Conservation (phyloP, 2,329 filamentous ascomycete species). For the Aspergillus luchuensis region DNA sequence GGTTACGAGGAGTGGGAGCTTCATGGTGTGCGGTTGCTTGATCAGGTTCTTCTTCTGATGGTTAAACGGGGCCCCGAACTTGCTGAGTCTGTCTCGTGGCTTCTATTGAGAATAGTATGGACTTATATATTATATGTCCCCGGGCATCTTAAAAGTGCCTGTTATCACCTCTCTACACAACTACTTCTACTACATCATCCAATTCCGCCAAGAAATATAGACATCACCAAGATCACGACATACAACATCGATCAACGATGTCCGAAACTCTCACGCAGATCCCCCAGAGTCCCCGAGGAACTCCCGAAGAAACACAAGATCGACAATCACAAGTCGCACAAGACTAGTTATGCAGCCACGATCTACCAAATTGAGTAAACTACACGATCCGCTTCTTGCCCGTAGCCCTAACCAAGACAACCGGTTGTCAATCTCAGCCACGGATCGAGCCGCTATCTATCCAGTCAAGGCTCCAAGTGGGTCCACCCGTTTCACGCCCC, state of each 20-base stretch:
- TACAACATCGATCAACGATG: neutral
- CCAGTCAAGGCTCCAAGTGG: neutral
- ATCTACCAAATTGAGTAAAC: neutral
- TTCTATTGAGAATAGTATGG: neutral
- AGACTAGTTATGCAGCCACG: too few relatives aligned
- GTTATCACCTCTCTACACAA: neutral
- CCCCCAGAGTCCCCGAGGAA: neutral
- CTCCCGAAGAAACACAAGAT: constrained; percentile 1
- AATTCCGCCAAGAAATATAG: neutral
- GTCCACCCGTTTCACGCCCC: neutral
- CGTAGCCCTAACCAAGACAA: neutral
- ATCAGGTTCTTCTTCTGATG: neutral
- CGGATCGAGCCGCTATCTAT: neutral
- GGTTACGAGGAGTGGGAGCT: neutral
- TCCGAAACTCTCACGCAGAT: neutral
- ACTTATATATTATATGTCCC: neutral
- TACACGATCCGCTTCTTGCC: neutral
- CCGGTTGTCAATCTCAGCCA: neutral
- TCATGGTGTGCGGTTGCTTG: neutral
- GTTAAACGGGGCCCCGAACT: neutral
- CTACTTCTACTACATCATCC: neutral
- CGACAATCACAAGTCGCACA: neutral
- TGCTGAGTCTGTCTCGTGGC: neutral
- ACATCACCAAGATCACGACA: neutral
- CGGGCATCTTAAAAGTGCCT: neutral